A percentile compares a stretch with the other conserved stretches of the same genome.
Conservation (phyloP, 345 rosid genomes). For the Salix caprea region DNA sequence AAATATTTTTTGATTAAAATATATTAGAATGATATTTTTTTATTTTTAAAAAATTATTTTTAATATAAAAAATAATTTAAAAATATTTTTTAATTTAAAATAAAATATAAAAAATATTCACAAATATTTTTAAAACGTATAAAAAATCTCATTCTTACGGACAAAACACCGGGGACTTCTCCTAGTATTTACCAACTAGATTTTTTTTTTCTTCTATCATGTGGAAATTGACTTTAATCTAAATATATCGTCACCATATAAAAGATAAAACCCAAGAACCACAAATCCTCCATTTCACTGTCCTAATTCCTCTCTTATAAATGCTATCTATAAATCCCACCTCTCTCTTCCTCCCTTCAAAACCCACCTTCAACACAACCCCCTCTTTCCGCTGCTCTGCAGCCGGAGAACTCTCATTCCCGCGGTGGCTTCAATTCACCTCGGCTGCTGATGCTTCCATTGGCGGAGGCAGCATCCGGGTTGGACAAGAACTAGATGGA, state of each 20-base stretch:
- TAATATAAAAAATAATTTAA: no score
- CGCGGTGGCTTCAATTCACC: slow-evolving; percentile 42
- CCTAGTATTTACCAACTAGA: no score
- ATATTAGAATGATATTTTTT: no score
- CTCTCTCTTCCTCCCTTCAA: slow-evolving; percentile 36
- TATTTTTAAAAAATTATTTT: no score
- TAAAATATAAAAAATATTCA: no score
- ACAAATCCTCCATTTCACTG: not conserved
- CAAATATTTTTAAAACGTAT: no score
- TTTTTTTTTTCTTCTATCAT: no score
- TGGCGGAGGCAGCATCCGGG: slow-evolving; percentile 36
- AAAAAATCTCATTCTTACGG: no score
- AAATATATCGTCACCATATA: not conserved
- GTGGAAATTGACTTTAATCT: no score
- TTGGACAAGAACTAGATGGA: slow-evolving; percentile 42
- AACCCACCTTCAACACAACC: slow-evolving; percentile 24
- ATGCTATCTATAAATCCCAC: slow-evolving; percentile 61
- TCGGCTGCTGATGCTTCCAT: slow-evolving; percentile 34
- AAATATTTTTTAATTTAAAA: no score
- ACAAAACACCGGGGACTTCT: no score
- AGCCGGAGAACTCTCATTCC: slow-evolving; percentile 51
- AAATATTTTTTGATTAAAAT: no score
- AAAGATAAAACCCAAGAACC: not conserved
- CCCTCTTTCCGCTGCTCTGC: slow-evolving; percentile 62
- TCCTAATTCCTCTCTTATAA: not conserved